Evolutionary conservation across 1,284 basidiomycete genomes (phyloP), one percentile per base, ranked within the genome.

Genomic region (Heliocybe sulcata): DNA sequence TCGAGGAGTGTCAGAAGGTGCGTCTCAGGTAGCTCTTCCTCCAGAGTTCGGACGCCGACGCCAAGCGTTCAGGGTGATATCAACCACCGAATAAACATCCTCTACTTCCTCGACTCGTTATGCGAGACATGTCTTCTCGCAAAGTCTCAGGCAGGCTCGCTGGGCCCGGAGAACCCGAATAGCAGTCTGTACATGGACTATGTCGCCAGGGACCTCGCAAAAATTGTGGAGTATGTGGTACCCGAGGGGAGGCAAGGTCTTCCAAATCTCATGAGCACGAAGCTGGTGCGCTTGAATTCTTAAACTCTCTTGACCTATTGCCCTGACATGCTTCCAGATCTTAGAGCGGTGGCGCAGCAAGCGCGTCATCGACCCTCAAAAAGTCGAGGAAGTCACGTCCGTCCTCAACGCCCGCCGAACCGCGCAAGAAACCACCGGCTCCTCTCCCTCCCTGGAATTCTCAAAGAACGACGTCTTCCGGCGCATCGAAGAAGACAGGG

Each of bases 401-500:
- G 59, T 70, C 0, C 76, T 88, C 31, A 73, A 78, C 51, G 64
- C 69, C 9, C 79, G 83, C 1, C 72, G 71, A 58, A 67, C 66
- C n/a, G 65, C 67, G 29, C 60, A 65, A 3, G 61, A 62, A 27
- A 62, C 60, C 57, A 51, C 61, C 57, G 35, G 51, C 67, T 11
- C 55, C 63, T 9, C 66, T 22, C 54, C 62, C 20, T 65, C 60
- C 69, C 84, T 84, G 61, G 82, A 72, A 51, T 80, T 72, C 54
- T 67, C 76, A 42, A 49, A 49, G 25, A 49, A 12, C 20, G 93
- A 97, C 57, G 83, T 94, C 25, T 81, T 94, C 59, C 85, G 89
- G 48, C 85, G 94, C 2, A 96, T 98, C 58, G 94, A 98, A 67
- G 94, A 96, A 64, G 95, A 98, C 68, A 79, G 94, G 1, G 94